These are phyloP conservation scores for Phytopythium vexans DNA, from an alignment of 352 stramenopile species.

Conservation along the genomic window DNA sequence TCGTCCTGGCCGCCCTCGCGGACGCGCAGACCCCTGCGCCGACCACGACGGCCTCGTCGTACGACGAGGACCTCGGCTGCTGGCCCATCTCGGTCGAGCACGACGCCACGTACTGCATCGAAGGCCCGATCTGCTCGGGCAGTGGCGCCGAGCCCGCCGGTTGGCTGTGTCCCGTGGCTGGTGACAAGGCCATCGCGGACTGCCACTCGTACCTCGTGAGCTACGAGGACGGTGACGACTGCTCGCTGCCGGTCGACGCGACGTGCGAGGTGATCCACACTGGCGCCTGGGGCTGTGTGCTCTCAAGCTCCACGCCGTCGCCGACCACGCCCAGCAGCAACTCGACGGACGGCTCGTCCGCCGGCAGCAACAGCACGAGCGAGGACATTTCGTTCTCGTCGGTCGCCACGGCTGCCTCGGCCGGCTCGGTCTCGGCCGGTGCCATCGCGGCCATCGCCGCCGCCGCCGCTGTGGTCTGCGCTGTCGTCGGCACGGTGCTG, in stretches of 20 bases:
- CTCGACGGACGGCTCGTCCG: constrained; percentile 1
- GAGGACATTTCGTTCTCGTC: constrained; percentile 13
- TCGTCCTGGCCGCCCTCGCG: constrained; percentile 9
- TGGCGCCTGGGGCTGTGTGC: constrained; percentile 63
- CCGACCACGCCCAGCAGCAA: constrained; percentile 11
- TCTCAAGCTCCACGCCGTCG: constrained; percentile 12
- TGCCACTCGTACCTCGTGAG: constrained; percentile 53
- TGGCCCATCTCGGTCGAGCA: constrained; percentile 36
- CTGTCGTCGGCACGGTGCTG: constrained; percentile 26
- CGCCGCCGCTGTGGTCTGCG: constrained; percentile 26
- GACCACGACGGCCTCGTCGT: constrained; percentile 6
- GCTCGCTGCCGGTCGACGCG: constrained; percentile 44
- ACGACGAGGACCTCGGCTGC: constrained; percentile 28
- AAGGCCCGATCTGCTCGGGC: constrained; percentile 40
- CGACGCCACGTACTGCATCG: constrained; percentile 51
- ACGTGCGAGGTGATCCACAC: constrained; percentile 63
- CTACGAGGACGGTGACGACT: constrained; percentile 38
- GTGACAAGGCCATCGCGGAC: constrained; percentile 35
- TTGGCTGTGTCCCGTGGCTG: constrained; percentile 31
- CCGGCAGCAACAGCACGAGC: constrained; percentile 7
- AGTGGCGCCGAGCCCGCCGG: constrained; percentile 20
- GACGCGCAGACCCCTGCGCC: constrained; percentile 9
- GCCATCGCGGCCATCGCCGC: constrained; percentile 26
- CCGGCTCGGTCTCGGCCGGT: constrained; percentile 16
- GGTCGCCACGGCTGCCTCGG: constrained; percentile 11